phyloP scores from a whole-genome alignment of 495 filamentous ascomycete genomes.

The Neurospora sp. region DNA sequence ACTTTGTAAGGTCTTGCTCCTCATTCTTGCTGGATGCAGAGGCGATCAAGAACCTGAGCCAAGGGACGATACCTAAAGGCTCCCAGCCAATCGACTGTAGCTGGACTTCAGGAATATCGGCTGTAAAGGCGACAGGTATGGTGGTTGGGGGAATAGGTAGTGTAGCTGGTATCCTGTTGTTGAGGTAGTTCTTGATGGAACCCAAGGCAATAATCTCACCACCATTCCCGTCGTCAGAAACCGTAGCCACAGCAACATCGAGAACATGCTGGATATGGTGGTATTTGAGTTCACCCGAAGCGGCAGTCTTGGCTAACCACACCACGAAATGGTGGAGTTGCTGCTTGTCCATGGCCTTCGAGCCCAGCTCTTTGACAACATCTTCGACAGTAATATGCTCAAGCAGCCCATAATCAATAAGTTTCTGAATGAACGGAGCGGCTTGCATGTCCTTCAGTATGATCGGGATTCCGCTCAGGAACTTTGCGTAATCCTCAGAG shows the following conservation, averaged over 20 bases:
- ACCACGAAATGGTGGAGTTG: constrained; percentile 73
- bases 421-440: constrained; percentile 59
- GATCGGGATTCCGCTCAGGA: constrained; percentile 84
- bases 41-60: constrained; percentile 69
- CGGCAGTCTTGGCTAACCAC: constrained; percentile 65
- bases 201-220: constrained; percentile 65
- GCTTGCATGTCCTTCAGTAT: constrained; percentile 64
- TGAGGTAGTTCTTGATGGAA: constrained; percentile 64
- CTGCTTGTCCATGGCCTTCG: constrained; percentile 59
- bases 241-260: constrained; percentile 68
- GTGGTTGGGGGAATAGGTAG: constrained; percentile 75
- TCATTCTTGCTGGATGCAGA: constrained; percentile 35
- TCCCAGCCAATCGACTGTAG: constrained; percentile 75
- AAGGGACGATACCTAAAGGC: constrained; percentile 69
- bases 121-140: constrained; percentile 69
- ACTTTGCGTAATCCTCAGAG: constrained; percentile 67
- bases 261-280: constrained; percentile 55
- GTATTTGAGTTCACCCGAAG: constrained; percentile 55
- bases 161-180: constrained; percentile 66
- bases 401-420: constrained; percentile 71
- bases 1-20: constrained; percentile 50
- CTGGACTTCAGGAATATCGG: constrained; percentile 42
- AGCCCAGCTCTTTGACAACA: constrained; percentile 67
- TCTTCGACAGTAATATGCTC: constrained; percentile 78
- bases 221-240: constrained; percentile 48